Percentiles rank a stretch among this genome's conserved stretches.
Conservation (phyloP, 129 eudicot species). For the Kitagawia praeruptora region DNA sequence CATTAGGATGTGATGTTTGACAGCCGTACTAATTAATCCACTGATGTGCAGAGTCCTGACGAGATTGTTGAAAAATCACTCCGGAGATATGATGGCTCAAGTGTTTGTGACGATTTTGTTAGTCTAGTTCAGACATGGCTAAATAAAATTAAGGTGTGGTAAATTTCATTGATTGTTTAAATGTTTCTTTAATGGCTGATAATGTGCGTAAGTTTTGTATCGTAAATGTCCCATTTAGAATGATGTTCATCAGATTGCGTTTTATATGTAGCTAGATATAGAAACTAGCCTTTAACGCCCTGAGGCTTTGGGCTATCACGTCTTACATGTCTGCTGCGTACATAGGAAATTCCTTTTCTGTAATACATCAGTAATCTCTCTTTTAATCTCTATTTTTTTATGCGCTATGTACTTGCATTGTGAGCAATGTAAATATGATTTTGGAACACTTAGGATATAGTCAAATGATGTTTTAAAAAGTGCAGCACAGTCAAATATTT, state of each 20-base stretch:
- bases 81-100: slow-evolving; percentile 53
- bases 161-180: slow-evolving; percentile 6
- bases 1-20: neutral
- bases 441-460: neutral
- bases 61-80: slow-evolving; percentile 84
- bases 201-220: neutral
- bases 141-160: slow-evolving; percentile 70
- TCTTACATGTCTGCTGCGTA: neutral
- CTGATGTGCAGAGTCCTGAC: slow-evolving; percentile 68
- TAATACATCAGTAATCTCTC: neutral
- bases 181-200: neutral
- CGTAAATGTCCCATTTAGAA: neutral
- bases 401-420: neutral
- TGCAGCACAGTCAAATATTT: neutral
- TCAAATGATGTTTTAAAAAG: neutral
- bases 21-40: neutral
- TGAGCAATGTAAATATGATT: neutral
- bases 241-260: neutral
- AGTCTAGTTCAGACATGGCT: slow-evolving; percentile 76
- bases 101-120: slow-evolving; percentile 74
- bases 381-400: neutral
- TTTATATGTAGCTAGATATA: neutral
- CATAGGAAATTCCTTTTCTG: neutral
- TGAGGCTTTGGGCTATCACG: neutral
- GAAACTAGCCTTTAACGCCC: neutral